Evolutionary conservation across 345 rosid genomes (phyloP).

Genomic region (Citrus cavaleriei): DNA sequence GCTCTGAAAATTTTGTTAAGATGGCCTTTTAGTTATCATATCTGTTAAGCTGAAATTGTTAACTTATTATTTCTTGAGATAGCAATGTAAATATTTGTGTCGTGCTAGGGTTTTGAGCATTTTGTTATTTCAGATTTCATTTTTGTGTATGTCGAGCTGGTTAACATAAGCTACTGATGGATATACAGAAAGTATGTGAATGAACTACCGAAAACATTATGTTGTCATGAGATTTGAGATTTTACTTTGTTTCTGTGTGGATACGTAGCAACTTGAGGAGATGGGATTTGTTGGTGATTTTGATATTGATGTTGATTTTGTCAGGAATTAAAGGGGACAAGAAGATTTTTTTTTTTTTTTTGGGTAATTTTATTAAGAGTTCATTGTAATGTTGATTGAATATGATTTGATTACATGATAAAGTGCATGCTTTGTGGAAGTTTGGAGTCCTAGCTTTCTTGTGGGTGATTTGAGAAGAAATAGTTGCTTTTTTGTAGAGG

Average conservation of each 20-base stretch:
- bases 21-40: background rate
- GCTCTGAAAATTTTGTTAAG: background rate
- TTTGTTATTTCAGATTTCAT: constrained; percentile 9
- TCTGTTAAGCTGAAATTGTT: background rate
- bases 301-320: background rate
- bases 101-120: background rate
- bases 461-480: background rate
- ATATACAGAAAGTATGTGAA: background rate
- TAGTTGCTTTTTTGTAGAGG: background rate
- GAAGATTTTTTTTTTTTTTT: background rate
- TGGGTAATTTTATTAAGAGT: background rate
- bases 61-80: background rate
- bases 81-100: background rate
- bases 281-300: background rate
- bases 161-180: background rate
- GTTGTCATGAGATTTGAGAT: background rate
- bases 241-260: background rate
- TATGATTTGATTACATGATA: background rate
- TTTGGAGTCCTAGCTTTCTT: background rate
- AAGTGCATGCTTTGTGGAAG: background rate
- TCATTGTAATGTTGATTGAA: background rate
- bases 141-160: background rate
- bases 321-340: background rate
- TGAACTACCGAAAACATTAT: background rate
- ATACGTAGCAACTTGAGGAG: constrained; percentile 2